Percentiles rank a stretch among this genome's conserved stretches.
Evolutionary conservation across 2,329 filamentous ascomycete genomes (phyloP).

Genomic region (Catunica adiposa): DNA sequence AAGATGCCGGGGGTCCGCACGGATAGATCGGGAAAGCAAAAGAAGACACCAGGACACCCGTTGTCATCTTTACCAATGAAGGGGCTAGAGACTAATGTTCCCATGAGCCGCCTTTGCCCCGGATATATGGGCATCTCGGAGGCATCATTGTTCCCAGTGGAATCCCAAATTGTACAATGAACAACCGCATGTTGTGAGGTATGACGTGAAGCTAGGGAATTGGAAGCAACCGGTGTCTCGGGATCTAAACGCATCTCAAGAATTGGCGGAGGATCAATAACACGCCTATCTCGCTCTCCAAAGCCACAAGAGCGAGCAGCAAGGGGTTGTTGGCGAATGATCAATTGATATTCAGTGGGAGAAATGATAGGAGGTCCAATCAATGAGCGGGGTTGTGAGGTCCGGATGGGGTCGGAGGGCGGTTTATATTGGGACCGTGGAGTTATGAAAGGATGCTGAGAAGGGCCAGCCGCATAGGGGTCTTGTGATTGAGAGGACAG

Average conservation of each 20-base stretch:
- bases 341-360: conserved; percentile 28
- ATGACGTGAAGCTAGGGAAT: not conserved
- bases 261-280: conserved; percentile 72
- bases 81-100: conserved; percentile 58
- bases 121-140: conserved; percentile 57
- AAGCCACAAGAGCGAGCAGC: conserved; percentile 70
- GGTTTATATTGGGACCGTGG: not conserved
- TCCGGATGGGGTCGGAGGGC: not conserved
- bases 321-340: conserved; percentile 59
- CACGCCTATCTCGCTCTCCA: conserved; percentile 63
- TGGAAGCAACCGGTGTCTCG: conserved; percentile 26
- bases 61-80: conserved; percentile 63
- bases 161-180: conserved; percentile 61
- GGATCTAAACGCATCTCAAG: conserved; percentile 53
- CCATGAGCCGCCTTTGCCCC: conserved; percentile 61
- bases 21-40: conserved; percentile 70
- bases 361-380: not conserved
- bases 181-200: conserved; percentile 48
- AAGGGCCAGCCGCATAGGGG: not conserved
- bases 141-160: conserved; percentile 48
- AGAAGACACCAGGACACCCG: conserved; percentile 61
- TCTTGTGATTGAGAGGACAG: not conserved
- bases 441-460: not conserved
- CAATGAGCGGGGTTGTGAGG: not conserved
- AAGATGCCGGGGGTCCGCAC: conserved; percentile 65